Conservation (phyloP, 73 alveolate genomes). For the Symbiodinium natans region DNA sequence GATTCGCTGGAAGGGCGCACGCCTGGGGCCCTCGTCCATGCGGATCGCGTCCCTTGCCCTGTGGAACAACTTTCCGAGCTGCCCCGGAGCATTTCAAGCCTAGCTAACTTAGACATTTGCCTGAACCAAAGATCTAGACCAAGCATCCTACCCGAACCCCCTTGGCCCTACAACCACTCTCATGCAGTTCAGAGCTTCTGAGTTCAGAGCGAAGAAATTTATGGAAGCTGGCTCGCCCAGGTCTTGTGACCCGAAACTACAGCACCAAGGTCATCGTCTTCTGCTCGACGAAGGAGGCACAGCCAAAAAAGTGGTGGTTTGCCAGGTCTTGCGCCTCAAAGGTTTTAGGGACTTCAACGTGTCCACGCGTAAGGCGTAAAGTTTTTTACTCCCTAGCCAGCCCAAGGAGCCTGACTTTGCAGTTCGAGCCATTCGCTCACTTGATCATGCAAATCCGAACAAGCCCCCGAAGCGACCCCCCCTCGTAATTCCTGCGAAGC, state of each 20-base stretch:
- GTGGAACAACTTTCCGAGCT: not conserved
- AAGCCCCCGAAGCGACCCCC: too few species aligned
- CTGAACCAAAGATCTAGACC: too few species aligned
- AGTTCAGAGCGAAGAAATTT: too few species aligned
- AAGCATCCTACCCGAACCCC: not conserved
- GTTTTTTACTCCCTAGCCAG: too few species aligned
- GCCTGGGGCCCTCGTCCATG: not conserved
- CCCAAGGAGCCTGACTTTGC: too few species aligned
- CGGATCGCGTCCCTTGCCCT: not conserved
- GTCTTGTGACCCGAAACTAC: conserved; percentile 94
- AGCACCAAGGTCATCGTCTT: conserved; percentile 96
- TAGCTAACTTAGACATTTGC: too few species aligned
- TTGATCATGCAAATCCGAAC: too few species aligned
- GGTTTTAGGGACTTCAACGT: not conserved
- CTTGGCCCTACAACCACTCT: not conserved
- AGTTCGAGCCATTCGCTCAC: too few species aligned
- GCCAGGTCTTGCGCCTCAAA: not conserved
- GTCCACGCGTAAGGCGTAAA: not conserved
- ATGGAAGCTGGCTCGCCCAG: not conserved
- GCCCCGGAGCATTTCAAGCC: too few species aligned
- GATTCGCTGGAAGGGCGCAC: not conserved
- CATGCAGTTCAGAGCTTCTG: not conserved
- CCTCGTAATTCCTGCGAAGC: not conserved
- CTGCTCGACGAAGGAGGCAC: conserved; percentile 96
- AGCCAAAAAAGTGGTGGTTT: not conserved